These are phyloP conservation scores for Venturia effusa DNA, from an alignment of 2,329 filamentous ascomycete genomes.

Conservation along the genomic window DNA sequence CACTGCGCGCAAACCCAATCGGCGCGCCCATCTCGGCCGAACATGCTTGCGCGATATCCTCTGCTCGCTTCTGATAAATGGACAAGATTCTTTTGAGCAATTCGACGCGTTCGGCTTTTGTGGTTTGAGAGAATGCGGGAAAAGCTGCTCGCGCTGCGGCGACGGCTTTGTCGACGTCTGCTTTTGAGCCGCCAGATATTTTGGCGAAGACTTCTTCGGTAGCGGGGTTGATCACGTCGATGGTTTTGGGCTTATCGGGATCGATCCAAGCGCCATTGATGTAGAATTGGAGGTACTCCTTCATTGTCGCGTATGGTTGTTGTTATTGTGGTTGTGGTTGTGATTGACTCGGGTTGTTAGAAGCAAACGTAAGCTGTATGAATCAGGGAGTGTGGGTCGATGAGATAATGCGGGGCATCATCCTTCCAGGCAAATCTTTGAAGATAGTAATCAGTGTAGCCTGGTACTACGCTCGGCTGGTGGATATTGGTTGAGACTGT, in stretches of 20 bases:
- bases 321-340: not conserved
- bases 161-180: constrained; percentile 62
- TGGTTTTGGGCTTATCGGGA: constrained; percentile 6
- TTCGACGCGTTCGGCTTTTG: constrained; percentile 44
- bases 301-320: not conserved
- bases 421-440: too few species aligned
- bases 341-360: too few species aligned
- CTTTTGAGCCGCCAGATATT: constrained; percentile 55
- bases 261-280: constrained; percentile 12
- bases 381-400: not conserved
- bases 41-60: constrained; percentile 72
- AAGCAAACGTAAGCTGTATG: not conserved
- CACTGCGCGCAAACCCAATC: constrained; percentile 63
- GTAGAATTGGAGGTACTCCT: constrained; percentile 11
- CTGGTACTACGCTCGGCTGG: too few species aligned
- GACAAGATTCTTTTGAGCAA: constrained; percentile 49
- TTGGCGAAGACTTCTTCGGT: constrained; percentile 42
- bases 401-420: not conserved
- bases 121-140: constrained; percentile 29
- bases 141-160: constrained; percentile 59
- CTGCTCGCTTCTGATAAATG: constrained; percentile 54
- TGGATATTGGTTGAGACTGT: too few species aligned
- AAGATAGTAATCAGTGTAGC: too few species aligned
- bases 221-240: constrained; percentile 11
- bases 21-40: constrained; percentile 50